Conservation (phyloP, 2,329 filamentous ascomycete genomes). For the Gliomastix tumulicola region DNA sequence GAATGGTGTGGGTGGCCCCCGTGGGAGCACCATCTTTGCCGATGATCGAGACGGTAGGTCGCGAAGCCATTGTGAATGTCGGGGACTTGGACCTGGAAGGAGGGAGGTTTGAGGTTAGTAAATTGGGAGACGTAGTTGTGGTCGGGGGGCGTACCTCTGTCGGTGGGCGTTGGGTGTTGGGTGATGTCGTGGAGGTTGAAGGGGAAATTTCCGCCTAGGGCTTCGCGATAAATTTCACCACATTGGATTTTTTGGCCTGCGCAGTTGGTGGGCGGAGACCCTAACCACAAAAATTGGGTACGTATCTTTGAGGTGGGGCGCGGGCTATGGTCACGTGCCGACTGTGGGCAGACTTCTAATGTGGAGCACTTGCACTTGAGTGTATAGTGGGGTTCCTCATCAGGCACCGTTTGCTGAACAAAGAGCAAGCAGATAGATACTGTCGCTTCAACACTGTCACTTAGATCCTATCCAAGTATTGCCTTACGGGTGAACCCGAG, state of each 20-base stretch:
- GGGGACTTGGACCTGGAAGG: conserved; percentile 19
- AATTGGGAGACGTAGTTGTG: not conserved
- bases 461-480: too few species aligned
- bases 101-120: not conserved
- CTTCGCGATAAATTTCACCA: conserved; percentile 26
- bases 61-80: conserved; percentile 74
- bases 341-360: too few species aligned
- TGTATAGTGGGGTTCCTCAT: too few species aligned
- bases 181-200: conserved; percentile 19
- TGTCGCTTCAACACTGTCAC: too few species aligned
- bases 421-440: too few species aligned
- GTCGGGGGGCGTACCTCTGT: conserved; percentile 24
- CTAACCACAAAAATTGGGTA: too few species aligned
- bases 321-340: too few species aligned
- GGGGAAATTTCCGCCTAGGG: conserved; percentile 13
- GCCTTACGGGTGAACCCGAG: too few species aligned
- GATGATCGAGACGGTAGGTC: conserved; percentile 97
- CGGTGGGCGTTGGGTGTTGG: conserved; percentile 26
- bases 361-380: too few species aligned
- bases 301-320: too few species aligned
- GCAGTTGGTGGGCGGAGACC: conserved; percentile 31
- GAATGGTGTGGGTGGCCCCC: conserved; percentile 84
- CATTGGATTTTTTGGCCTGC: conserved; percentile 23
- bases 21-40: conserved; percentile 90
- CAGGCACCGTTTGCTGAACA: too few species aligned